Evolutionary conservation across 2,329 filamentous ascomycete genomes (phyloP).

Genomic region (Aspergillus carbonarius): DNA sequence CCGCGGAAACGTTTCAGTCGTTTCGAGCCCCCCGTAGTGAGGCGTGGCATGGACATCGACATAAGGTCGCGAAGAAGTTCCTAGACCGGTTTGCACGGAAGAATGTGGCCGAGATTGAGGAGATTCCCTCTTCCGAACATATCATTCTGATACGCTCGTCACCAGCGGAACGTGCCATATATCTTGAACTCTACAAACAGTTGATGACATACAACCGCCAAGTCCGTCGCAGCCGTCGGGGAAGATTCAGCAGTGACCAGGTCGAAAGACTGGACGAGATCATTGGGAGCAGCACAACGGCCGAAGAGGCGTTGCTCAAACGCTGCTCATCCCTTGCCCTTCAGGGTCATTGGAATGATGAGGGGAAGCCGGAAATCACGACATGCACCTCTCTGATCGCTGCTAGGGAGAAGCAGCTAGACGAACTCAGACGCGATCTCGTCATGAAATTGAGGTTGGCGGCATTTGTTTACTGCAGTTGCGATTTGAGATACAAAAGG

Average conservation of each 20-base stretch:
- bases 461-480: conserved; percentile 30
- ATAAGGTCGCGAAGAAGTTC: conserved; percentile 56
- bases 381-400: conserved; percentile 35
- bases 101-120: conserved; percentile 46
- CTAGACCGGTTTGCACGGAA: conserved; percentile 54
- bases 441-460: conserved; percentile 26
- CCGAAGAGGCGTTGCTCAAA: conserved; percentile 57
- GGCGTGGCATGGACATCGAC: conserved; percentile 53
- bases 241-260: conserved; percentile 28
- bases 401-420: conserved; percentile 25
- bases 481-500: conserved; percentile 21
- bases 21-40: conserved; percentile 52
- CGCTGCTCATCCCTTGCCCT: conserved; percentile 41
- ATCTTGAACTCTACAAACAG: conserved; percentile 57
- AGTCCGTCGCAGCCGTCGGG: conserved; percentile 25
- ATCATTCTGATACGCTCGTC: conserved; percentile 47
- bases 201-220: conserved; percentile 53
- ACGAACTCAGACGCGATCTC: conserved; percentile 23
- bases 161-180: conserved; percentile 52
- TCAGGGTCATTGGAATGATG: conserved; percentile 24
- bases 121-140: conserved; percentile 48
- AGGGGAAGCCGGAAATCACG: conserved; percentile 26
- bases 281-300: conserved; percentile 45
- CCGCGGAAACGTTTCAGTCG: conserved; percentile 57
- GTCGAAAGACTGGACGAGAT: conserved; percentile 46